These are phyloP conservation scores for Oligophagozyma castellii DNA, from an alignment of 1,139 yeast genomes.

Conservation along the genomic window DNA sequence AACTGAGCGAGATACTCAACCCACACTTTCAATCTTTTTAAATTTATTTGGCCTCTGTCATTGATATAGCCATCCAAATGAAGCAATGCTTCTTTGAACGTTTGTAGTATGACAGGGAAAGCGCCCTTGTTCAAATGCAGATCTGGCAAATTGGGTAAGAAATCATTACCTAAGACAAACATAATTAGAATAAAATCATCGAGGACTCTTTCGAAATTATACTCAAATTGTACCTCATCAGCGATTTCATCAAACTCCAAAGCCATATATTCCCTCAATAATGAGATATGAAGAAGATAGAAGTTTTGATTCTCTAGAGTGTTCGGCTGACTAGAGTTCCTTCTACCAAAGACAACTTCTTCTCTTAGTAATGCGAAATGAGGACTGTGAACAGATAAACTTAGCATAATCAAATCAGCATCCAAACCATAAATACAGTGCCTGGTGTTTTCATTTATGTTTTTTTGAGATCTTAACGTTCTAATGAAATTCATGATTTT, in stretches of 20 bases:
- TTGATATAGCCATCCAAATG: conserved; percentile 76
- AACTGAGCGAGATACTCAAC: conserved; percentile 52
- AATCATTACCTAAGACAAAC: conserved; percentile 96
- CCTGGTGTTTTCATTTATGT: conserved; percentile 71
- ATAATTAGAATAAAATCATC: conserved; percentile 89
- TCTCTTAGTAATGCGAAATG: conserved; percentile 91
- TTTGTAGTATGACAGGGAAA: conserved; percentile 73
- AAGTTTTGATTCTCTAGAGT: conserved; percentile 71
- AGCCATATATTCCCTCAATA: conserved; percentile 81
- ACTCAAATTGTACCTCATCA: conserved; percentile 51
- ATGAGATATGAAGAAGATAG: conserved; percentile 66
- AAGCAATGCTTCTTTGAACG: conserved; percentile 71
- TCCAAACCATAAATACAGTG: conserved; percentile 97
- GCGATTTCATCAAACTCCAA: conserved; percentile 68
- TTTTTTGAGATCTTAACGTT: conserved; percentile 54
- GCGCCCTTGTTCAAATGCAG: conserved; percentile 91
- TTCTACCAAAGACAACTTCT: conserved; percentile 82
- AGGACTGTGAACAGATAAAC: conserved; percentile 93
- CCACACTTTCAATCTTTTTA: conserved; percentile 61
- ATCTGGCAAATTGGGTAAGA: conserved; percentile 95
- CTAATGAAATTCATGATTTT: conserved; percentile 93
- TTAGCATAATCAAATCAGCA: conserved; percentile 94
- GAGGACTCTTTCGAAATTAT: conserved; percentile 74
- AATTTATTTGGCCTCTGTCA: conserved; percentile 68
- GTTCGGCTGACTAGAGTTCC: conserved; percentile 31